These are phyloP conservation scores for Pisolithus microcarpus DNA, from an alignment of 768 basidiomycete genomes.

Conservation along the genomic window DNA sequence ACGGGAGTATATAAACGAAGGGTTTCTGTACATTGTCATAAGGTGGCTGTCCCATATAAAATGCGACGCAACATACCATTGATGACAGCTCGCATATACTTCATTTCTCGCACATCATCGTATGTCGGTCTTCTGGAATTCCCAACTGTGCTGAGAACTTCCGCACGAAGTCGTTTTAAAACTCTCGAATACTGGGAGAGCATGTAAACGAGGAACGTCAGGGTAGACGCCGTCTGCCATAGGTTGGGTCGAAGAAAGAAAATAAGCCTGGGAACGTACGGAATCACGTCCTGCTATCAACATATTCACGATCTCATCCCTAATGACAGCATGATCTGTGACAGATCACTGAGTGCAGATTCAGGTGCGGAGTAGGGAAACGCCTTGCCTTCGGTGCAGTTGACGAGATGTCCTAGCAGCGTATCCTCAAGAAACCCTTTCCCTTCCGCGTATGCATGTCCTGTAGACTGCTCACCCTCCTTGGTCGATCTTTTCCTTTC, in stretches of 20 bases:
- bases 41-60: not conserved
- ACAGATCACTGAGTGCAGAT: not conserved
- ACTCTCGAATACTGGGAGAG: slow-evolving; percentile 23
- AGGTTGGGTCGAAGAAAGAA: not conserved
- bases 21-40: slow-evolving; percentile 15
- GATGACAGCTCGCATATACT: slow-evolving; percentile 35
- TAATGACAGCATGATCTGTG: slow-evolving; percentile 26
- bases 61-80: slow-evolving; percentile 16
- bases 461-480: slow-evolving; percentile 12
- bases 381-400: too few relatives aligned
- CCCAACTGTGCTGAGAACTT: slow-evolving; percentile 24
- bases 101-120: slow-evolving; percentile 30
- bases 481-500: slow-evolving; percentile 22
- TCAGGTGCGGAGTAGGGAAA: not conserved
- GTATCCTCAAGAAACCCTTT: slow-evolving; percentile 18
- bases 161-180: slow-evolving; percentile 23
- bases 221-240: slow-evolving; percentile 23
- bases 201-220: slow-evolving; percentile 26
- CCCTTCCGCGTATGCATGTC: slow-evolving; percentile 18
- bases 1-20: slow-evolving; percentile 26
- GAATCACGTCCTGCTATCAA: slow-evolving; percentile 32
- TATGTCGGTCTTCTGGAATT: slow-evolving; percentile 20
- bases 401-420: slow-evolving; percentile 22
- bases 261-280: slow-evolving; percentile 8
- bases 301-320: slow-evolving; percentile 32